These are phyloP conservation scores for Xylaria grammica DNA, from an alignment of 495 filamentous ascomycete genomes.

Conservation along the genomic window DNA sequence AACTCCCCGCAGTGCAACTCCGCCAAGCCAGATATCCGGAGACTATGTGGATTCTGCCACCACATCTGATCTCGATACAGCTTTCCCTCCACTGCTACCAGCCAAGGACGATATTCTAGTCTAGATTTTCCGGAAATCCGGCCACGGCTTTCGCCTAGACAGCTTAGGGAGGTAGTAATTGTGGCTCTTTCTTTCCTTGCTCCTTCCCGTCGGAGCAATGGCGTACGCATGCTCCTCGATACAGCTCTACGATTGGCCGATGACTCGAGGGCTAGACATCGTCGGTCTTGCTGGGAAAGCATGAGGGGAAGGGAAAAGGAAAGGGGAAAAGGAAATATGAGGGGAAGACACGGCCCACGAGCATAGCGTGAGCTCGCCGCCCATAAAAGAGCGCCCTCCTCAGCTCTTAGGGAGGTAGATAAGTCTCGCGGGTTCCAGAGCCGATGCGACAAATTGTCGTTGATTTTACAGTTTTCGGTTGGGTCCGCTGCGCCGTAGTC, in stretches of 20 bases:
- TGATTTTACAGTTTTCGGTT: background rate
- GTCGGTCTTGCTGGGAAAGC: background rate
- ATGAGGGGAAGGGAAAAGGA: too few species aligned
- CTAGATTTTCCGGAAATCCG: background rate
- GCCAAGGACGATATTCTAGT: background rate
- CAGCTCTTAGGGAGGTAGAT: background rate
- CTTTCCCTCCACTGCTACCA: background rate
- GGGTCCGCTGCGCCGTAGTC: background rate
- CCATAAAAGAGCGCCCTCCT: conserved; percentile 8
- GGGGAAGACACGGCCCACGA: background rate
- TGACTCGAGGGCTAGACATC: conserved; percentile 1
- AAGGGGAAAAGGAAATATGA: too few species aligned
- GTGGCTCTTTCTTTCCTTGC: background rate
- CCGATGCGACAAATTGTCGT: background rate
- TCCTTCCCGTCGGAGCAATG: background rate
- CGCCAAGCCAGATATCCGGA: conserved; percentile 1
- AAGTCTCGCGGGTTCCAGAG: background rate
- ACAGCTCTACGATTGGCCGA: conserved; percentile 27
- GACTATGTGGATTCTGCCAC: background rate
- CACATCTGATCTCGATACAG: background rate
- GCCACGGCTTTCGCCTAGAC: too few species aligned
- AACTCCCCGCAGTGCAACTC: background rate
- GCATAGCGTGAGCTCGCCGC: background rate
- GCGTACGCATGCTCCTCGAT: conserved; percentile 15
- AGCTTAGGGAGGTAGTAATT: background rate